Base-by-base conservation (phyloP, 106 monocot genomes). In the Acorus gramineus region DNA sequence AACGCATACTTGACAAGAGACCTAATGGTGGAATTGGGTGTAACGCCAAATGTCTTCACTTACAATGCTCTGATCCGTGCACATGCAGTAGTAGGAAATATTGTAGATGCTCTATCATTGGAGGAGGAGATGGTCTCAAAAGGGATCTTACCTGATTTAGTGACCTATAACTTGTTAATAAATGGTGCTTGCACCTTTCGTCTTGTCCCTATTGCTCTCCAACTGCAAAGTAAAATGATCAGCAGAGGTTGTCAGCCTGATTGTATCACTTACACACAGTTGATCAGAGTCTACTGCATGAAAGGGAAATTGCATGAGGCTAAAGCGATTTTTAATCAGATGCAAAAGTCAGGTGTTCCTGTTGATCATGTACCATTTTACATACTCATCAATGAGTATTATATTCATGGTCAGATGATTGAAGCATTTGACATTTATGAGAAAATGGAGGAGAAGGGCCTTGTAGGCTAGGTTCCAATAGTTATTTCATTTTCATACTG, bases 101-200 rank as follows among this genome's bases (percentile, higher is more conserved):
- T 80, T 50, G 42, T 42, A n/a, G 50, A 64, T 67, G 89, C 89
- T 48, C 48, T 78, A 42, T 44, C 47, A 7, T 48, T 85, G 44
- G 82, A 90, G 73, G 68, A 85, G 69, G 75, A 78, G 63, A 75
- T 90, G 80, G 52, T 82, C 57, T 47, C 61, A 10, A 53, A 48
- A 61, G 89, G 82, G 42, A 50, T 75, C 45, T 82, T 75, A 50
- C 89, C 89, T 49, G 85, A 90, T 85, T 77, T 85, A 14, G 77
- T 85, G 59, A 85, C 89, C 53, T 90, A 80, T 66, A 90, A 90
- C 73, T 69, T 90, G 46, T 69, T 90, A 55, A 82, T 90, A 50
- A 46, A 9, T 58, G 82, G 71, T 53, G 75, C 80, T 53, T 85
- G 79, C 63, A 74, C 61, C 53, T 46, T 55, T 54, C 82, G 74